These are phyloP conservation scores for Sporothrix pallida DNA, from an alignment of 2,329 filamentous ascomycete species.

Conservation along the genomic window DNA sequence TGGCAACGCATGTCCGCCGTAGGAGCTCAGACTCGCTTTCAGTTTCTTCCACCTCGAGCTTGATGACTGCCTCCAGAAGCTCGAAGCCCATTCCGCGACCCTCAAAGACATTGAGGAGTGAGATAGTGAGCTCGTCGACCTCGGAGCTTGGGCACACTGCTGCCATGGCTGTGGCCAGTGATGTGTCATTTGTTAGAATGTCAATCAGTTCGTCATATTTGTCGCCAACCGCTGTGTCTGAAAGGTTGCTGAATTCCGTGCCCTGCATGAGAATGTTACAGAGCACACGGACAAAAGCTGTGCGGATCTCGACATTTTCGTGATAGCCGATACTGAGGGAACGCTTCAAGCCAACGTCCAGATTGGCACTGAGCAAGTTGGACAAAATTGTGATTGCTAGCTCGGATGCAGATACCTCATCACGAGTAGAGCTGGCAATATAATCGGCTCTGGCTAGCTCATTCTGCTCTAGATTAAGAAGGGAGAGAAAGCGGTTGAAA, in stretches of 20 bases:
- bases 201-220: conserved; percentile 71
- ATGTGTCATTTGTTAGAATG: conserved; percentile 66
- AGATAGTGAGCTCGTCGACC: conserved; percentile 71
- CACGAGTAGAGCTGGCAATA: conserved; percentile 49
- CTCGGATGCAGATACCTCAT: conserved; percentile 65
- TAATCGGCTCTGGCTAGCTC: conserved; percentile 54
- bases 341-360: conserved; percentile 73
- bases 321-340: conserved; percentile 74
- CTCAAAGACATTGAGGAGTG: conserved; percentile 72
- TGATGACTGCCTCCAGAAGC: conserved; percentile 69
- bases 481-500: conserved; percentile 71
- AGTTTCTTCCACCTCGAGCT: conserved; percentile 71
- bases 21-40: conserved; percentile 72
- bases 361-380: conserved; percentile 72
- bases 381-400: conserved; percentile 71
- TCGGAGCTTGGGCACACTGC: conserved; percentile 70
- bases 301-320: conserved; percentile 71
- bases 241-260: conserved; percentile 72
- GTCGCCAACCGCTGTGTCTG: conserved; percentile 69
- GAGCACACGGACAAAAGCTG: conserved; percentile 71
- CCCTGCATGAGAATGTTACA: conserved; percentile 75
- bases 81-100: conserved; percentile 67
- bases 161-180: conserved; percentile 67
- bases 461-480: conserved; percentile 64
- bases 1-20: conserved; percentile 72